Base-by-base conservation (phyloP, 116 monocot genomes). In the Papilionanthe hybrid region DNA sequence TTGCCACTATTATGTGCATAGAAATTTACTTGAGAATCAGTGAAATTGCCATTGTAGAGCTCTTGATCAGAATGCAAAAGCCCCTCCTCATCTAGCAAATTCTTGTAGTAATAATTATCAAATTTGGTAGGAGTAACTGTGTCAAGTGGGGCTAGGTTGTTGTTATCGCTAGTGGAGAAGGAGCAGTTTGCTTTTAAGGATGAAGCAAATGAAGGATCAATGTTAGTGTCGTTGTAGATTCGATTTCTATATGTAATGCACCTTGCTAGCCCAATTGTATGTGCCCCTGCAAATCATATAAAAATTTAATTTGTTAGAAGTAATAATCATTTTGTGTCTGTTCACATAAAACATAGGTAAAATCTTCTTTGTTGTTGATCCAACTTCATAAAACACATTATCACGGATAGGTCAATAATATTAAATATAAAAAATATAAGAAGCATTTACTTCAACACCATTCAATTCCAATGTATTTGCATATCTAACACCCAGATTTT, bases 31-130 rank as follows among this genome's bases (percentile, higher is more conserved):
- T 78, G 83, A 41, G 90, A 87, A 63, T 90, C 90, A 8, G 86
- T 78, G 10, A 85, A 87, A 18, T 88, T 90, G 17, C 82, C 76
- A 56, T 78, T 89, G 85, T 83, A 92, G 32, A 94, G 82, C 81
- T 84, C 78, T 81, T 94, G 94, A 81, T 94, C 94, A 0, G 94
- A 94, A 80, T 92, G 92, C 23, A 94, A 81, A 32, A 94, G 87
- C 0, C 94, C 94, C 81, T 84, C 81, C n/a, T 82, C 50, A 75
- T 11, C 41, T 15, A 85, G 47, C 63, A 94, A 78, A 50, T 92
- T 79, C 69, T 13, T 86, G 86, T 77, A 94, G 81, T 92, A 94
- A 55, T 18, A 27, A 75, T 87, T 90, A 79, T 94, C 87, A 57
- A 94, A 94, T 44, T 43, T 41, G 19, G 79, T 86, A 0, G 90